phyloP scores from a whole-genome alignment of 2,329 filamentous ascomycete genomes.

The Neofusicoccum kwambonambiense region DNA sequence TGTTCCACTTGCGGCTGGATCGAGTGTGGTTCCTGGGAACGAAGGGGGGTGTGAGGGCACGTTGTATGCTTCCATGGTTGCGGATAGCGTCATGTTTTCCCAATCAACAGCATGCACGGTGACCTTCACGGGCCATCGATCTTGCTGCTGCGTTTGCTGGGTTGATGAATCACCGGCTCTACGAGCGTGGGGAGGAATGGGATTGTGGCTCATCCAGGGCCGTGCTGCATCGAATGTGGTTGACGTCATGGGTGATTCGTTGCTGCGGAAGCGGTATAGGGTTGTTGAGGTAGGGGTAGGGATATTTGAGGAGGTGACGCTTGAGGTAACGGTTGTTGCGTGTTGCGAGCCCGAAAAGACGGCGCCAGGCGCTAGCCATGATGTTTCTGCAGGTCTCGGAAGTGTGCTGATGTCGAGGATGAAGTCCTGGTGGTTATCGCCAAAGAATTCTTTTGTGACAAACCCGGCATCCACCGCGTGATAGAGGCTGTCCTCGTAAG shows the following conservation, averaged over 20 bases:
- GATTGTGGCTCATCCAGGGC: slow-evolving; percentile 39
- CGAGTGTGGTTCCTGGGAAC: slow-evolving; percentile 24
- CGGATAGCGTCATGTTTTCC: slow-evolving; percentile 60
- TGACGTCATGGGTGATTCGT: slow-evolving; percentile 24
- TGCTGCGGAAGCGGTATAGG: slow-evolving; percentile 28
- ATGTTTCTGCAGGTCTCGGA: slow-evolving; percentile 53
- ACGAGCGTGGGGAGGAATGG: slow-evolving; percentile 27
- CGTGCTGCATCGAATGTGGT: slow-evolving; percentile 31
- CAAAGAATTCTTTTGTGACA: slow-evolving; percentile 52
- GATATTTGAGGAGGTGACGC: slow-evolving; percentile 21
- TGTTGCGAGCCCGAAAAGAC: slow-evolving; percentile 63
- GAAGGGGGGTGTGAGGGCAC: slow-evolving; percentile 51
- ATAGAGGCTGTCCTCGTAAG: slow-evolving; percentile 54
- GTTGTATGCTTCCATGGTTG: slow-evolving; percentile 70
- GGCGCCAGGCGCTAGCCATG: slow-evolving; percentile 62
- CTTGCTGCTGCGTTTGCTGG: slow-evolving; percentile 41
- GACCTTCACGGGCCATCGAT: slow-evolving; percentile 67
- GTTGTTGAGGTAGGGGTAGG: slow-evolving; percentile 23
- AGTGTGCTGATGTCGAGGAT: slow-evolving; percentile 55
- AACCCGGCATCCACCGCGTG: slow-evolving; percentile 55
- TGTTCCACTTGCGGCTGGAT: background rate
- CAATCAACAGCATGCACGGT: slow-evolving; percentile 63
- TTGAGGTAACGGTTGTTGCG: slow-evolving; percentile 44
- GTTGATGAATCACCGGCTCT: slow-evolving; percentile 22
- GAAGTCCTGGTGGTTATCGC: slow-evolving; percentile 56